Evolutionary conservation across 495 filamentous ascomycete species (phyloP).

Genomic region (Cryomyces minteri): DNA sequence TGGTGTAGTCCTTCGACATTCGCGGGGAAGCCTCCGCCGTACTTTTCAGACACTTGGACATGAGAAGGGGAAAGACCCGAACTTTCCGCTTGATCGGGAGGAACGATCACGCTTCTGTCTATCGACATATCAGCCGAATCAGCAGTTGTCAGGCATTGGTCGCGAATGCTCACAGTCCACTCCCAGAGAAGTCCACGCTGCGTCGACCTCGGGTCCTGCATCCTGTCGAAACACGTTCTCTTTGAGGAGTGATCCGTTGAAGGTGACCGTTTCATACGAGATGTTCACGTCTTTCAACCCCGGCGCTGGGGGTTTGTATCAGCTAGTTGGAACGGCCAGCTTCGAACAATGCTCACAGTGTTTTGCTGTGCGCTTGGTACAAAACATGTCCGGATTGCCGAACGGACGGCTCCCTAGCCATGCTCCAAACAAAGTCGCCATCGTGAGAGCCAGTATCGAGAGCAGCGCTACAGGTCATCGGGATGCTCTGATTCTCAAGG

Average conservation of each 20-base stretch:
- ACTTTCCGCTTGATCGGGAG: slow-evolving; percentile 18
- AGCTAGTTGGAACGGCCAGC: not conserved
- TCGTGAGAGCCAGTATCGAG: not conserved
- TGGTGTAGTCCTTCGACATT: slow-evolving; percentile 40
- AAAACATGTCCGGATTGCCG: slow-evolving; percentile 3
- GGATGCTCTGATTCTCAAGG: no score
- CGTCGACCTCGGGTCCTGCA: slow-evolving; percentile 35
- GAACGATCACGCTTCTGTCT: slow-evolving; percentile 15
- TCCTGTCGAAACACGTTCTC: slow-evolving; percentile 32
- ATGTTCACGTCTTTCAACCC: slow-evolving; percentile 19
- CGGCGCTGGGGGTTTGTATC: slow-evolving; percentile 12
- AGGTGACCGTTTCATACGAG: slow-evolving; percentile 16
- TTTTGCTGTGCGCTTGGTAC: slow-evolving; percentile 6
- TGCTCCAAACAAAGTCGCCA: not conserved
- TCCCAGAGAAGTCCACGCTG: slow-evolving; percentile 36
- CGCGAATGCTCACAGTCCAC: slow-evolving; percentile 24
- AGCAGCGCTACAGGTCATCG: not conserved
- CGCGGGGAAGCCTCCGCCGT: slow-evolving; percentile 35
- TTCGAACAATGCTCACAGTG: slow-evolving; percentile 2
- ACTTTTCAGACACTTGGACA: slow-evolving; percentile 30
- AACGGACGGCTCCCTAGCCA: not conserved
- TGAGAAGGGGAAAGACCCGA: slow-evolving; percentile 27
- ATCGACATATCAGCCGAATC: not conserved
- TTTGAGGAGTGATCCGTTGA: slow-evolving; percentile 33
- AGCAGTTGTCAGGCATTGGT: no score